Evolutionary conservation across 441 rosid species (phyloP).

Genomic region (Pelargonium citronellum): DNA sequence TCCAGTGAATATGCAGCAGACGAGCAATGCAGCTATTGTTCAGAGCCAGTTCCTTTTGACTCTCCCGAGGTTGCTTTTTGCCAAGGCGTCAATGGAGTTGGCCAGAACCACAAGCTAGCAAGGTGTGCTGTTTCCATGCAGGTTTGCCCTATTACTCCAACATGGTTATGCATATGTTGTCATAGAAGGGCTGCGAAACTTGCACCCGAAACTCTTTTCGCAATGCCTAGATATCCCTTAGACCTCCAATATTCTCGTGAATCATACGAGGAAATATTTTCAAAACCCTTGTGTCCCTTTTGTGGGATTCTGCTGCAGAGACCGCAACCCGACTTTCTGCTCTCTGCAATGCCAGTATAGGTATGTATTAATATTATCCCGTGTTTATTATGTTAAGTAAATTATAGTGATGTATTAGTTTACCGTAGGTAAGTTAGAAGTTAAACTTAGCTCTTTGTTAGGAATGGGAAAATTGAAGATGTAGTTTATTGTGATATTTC

Average conservation of each 20-base stretch:
- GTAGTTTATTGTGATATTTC: no score
- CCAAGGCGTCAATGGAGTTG: constrained; percentile 26
- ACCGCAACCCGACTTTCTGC: constrained; percentile 67
- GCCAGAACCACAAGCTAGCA: constrained; percentile 50
- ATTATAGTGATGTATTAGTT: not conserved
- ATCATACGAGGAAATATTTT: constrained; percentile 25
- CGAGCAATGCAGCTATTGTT: constrained; percentile 67
- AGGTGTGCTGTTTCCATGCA: constrained; percentile 75
- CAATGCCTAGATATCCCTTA: constrained; percentile 40
- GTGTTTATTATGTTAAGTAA: constrained; percentile 1
- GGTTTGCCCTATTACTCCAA: constrained; percentile 60
- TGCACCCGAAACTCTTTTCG: constrained; percentile 47
- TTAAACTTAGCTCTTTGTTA: no score
- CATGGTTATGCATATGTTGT: constrained; percentile 89
- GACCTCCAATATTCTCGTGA: constrained; percentile 32
- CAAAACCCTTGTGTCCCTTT: constrained; percentile 64
- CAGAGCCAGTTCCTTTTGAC: constrained; percentile 51
- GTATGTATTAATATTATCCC: not conserved
- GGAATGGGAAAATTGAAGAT: no score
- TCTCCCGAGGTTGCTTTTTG: constrained; percentile 70
- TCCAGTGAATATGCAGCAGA: constrained; percentile 27
- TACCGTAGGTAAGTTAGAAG: no score
- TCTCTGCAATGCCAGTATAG: constrained; percentile 66
- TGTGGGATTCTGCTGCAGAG: constrained; percentile 85
- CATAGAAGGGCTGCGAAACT: constrained; percentile 44